Percentiles rank a stretch among this genome's conserved stretches.
Evolutionary conservation across 495 filamentous ascomycete species (phyloP).

Genomic region (Talaromyces nanjingensis): DNA sequence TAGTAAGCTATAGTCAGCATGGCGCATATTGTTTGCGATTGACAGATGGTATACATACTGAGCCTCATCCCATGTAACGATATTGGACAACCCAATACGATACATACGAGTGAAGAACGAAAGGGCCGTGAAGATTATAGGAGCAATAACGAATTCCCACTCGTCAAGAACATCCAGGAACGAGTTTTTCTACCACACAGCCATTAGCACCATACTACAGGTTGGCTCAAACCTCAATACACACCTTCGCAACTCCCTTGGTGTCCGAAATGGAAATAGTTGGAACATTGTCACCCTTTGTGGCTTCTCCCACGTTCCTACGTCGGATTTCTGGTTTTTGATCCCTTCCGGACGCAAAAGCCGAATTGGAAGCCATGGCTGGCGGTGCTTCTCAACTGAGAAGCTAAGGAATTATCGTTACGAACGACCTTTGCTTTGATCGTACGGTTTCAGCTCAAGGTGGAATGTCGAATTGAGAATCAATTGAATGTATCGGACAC

Average conservation of each 20-base stretch:
- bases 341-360: conserved; percentile 60
- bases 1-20: conserved; percentile 19
- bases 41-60: conserved; percentile 54
- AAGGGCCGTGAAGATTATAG: conserved; percentile 77
- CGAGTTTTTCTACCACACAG: conserved; percentile 22
- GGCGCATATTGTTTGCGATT: conserved; percentile 1
- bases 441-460: neutral
- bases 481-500: neutral
- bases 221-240: neutral
- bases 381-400: conserved; percentile 10
- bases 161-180: conserved; percentile 60
- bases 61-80: conserved; percentile 98
- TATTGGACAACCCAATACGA: conserved; percentile 89
- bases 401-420: neutral
- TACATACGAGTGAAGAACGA: conserved; percentile 93
- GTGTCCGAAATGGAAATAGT: conserved; percentile 38
- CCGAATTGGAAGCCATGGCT: conserved; percentile 28
- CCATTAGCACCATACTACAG: neutral
- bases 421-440: neutral
- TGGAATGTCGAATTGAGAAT: neutral
- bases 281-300: conserved; percentile 29
- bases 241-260: conserved; percentile 49
- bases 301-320: conserved; percentile 60
- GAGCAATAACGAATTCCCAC: conserved; percentile 83
- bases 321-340: conserved; percentile 60